These are phyloP conservation scores for Rickenella mellea DNA, from an alignment of 768 basidiomycete species.

Conservation along the genomic window DNA sequence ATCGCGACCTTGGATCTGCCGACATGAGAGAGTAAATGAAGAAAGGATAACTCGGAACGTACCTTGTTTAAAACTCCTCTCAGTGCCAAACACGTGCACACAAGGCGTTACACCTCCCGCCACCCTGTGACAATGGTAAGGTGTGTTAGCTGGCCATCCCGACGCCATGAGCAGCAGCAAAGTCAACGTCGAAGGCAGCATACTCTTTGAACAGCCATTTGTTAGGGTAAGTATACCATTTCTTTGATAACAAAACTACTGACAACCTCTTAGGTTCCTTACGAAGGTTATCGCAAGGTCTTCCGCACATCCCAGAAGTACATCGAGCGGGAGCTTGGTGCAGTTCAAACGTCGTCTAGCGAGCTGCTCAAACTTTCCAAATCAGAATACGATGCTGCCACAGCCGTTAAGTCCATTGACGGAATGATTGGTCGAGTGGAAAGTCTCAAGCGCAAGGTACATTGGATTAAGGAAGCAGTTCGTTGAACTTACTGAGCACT, in stretches of 20 bases:
- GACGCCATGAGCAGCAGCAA: slow-evolving; percentile 28
- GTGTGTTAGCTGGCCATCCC: too few species aligned
- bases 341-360: slow-evolving; percentile 43
- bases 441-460: slow-evolving; percentile 82
- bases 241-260: slow-evolving; percentile 1
- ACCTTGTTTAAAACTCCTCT: too few species aligned
- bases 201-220: slow-evolving; percentile 83
- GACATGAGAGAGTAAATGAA: too few species aligned
- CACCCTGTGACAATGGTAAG: too few species aligned
- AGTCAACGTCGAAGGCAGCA: slow-evolving; percentile 59
- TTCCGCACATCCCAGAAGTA: slow-evolving; percentile 76
- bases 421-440: slow-evolving; percentile 69
- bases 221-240: slow-evolving; percentile 39
- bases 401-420: slow-evolving; percentile 55
- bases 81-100: too few species aligned
- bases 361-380: slow-evolving; percentile 48
- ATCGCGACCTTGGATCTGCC: too few species aligned
- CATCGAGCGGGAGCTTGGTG: slow-evolving; percentile 69
- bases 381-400: slow-evolving; percentile 33
- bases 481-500: background rate
- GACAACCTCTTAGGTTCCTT: slow-evolving; percentile 55
- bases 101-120: too few species aligned
- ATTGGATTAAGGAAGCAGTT: too few species aligned
- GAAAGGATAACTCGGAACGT: too few species aligned
- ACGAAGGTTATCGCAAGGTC: slow-evolving; percentile 82